These are phyloP conservation scores for Omphalotus olearius DNA, from an alignment of 1,284 basidiomycete species.

Conservation along the genomic window DNA sequence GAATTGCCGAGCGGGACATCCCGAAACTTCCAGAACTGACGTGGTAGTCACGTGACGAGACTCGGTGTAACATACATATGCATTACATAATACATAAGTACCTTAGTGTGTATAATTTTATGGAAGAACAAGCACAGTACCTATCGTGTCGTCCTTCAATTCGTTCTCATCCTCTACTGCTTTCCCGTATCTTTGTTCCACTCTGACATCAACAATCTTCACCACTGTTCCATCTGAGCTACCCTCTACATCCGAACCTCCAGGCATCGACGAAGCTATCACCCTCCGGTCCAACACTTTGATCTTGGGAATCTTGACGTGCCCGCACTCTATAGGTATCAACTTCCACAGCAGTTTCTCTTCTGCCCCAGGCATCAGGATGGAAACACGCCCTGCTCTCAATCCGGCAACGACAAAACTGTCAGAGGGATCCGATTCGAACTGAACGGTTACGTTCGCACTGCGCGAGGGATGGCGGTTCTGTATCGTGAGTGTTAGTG, in stretches of 20 bases:
- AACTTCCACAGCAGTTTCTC: slow-evolving; percentile 60
- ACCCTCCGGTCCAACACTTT: slow-evolving; percentile 53
- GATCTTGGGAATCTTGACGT: slow-evolving; percentile 53
- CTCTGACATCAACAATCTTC: slow-evolving; percentile 48
- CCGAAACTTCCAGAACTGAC: slow-evolving; percentile 10
- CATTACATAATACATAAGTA: no score
- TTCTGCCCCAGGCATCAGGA: slow-evolving; percentile 67
- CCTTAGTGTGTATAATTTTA: neutral
- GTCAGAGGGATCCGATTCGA: slow-evolving; percentile 63
- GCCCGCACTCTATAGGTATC: slow-evolving; percentile 69
- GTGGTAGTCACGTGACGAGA: neutral
- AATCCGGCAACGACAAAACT: slow-evolving; percentile 71
- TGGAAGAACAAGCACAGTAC: slow-evolving; percentile 11
- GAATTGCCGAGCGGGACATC: neutral
- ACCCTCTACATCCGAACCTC: slow-evolving; percentile 18
- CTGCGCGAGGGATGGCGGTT: slow-evolving; percentile 61
- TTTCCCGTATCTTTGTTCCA: slow-evolving; percentile 28
- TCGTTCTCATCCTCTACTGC: slow-evolving; percentile 14
- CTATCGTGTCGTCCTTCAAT: slow-evolving; percentile 2
- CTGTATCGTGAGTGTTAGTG: slow-evolving; percentile 54
- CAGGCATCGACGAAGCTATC: slow-evolving; percentile 22
- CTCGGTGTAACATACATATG: no score
- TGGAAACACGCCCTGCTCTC: slow-evolving; percentile 56
- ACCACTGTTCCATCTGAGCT: slow-evolving; percentile 42
- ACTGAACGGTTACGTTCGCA: slow-evolving; percentile 60